phyloP scores from a whole-genome alignment of 176 grass and related monocot genomes.

The Pontederia paniculata region DNA sequence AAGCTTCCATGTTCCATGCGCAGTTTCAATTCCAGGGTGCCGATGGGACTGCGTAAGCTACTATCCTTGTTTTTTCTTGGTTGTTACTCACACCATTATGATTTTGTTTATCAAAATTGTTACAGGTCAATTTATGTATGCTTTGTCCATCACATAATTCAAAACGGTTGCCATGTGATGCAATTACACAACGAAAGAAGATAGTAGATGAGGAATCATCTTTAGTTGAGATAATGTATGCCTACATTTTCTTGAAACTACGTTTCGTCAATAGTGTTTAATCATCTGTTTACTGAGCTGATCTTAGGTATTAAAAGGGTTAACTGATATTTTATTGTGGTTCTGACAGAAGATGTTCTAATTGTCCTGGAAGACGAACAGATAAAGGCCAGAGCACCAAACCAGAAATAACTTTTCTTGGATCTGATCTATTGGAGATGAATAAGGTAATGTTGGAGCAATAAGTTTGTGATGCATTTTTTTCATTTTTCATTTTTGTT shows the following conservation, averaged over 20 bases:
- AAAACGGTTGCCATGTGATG: slow-evolving; percentile 6
- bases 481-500: not conserved
- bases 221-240: too few relatives aligned
- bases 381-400: too few relatives aligned
- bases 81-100: not conserved
- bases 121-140: slow-evolving; percentile 14
- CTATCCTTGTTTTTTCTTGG: not conserved
- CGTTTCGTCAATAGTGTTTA: too few relatives aligned
- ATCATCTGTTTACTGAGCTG: too few relatives aligned
- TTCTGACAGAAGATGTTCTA: not conserved
- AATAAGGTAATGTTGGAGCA: too few relatives aligned
- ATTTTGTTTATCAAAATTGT: not conserved
- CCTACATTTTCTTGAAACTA: too few relatives aligned
- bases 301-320: too few relatives aligned
- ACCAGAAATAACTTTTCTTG: too few relatives aligned
- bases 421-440: too few relatives aligned
- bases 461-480: too few relatives aligned
- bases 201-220: not conserved
- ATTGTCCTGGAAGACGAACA: not conserved
- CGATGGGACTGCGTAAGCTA: slow-evolving; percentile 53
- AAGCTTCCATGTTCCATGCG: slow-evolving; percentile 48
- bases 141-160: slow-evolving; percentile 5
- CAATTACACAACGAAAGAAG: not conserved
- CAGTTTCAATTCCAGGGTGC: slow-evolving; percentile 28
- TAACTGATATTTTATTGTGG: not conserved